Base-by-base conservation (phyloP, 129 eudicot species). In the Flaveria robusta region DNA sequence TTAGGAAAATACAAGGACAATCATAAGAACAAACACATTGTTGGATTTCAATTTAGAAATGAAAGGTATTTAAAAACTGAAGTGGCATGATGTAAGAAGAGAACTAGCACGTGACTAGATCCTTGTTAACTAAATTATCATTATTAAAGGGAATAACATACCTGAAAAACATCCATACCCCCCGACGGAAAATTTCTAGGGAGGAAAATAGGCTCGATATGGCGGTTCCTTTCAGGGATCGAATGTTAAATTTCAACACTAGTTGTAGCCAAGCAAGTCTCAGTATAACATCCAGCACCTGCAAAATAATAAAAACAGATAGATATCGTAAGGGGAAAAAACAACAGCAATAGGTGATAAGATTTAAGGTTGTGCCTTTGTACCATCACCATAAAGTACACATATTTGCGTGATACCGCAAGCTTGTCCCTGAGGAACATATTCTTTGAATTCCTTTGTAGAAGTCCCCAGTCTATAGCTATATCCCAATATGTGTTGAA, bases 111-210 rank as follows among this genome's bases (percentile, higher is more conserved):
- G 39, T 34, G 6, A 34, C 39, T 34, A 34, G 39, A 34, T 34
- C 7, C 8, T 34, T 43, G 49, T 43, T 46, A 22, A 56, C 64
- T 29, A 29, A 29, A 16, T 63, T 15, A 29, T 42, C 8, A 11
- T 60, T 47, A 22, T 11, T 16, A 63, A 49, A 71, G 24, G 50
- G 23, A 54, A 19, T 41, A 63, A 6, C 47, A 45, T 87, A 91
- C 96, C 97, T 92, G 84, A 92, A 92, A 88, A 92, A 92, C 84
- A 85, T 92, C 97, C 97, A 92, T 54, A 92, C 81, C 60, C 96
- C 96, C 60, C 97, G 93, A 7, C 97, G 91, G 42, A 89, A 77
- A 62, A 89, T 89, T 83, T 89, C 97, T 7, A 92, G 80, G 80
- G 86, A 92, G 29, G 93, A 80, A 72, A 87, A 79, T 42, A 83